phyloP scores from a whole-genome alignment of 2,329 filamentous ascomycete genomes.

The Botrytis pseudocinerea region DNA sequence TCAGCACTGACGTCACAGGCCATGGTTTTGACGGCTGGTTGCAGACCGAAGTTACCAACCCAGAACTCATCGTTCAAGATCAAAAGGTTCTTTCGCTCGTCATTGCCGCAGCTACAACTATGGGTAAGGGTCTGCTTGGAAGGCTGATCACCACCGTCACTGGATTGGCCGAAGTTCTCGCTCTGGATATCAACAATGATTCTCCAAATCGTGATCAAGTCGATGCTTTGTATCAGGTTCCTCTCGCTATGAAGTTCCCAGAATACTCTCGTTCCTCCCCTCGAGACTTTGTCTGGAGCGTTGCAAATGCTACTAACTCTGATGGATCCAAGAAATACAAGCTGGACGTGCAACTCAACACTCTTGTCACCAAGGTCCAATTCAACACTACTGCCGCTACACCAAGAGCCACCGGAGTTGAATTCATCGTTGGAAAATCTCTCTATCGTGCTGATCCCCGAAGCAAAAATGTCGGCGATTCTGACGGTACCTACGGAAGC shows the following conservation, averaged over 20 bases:
- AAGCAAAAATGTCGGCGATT: conserved; percentile 33
- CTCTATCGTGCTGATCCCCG: conserved; percentile 48
- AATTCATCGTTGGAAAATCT: conserved; percentile 45
- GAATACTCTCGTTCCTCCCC: conserved; percentile 30
- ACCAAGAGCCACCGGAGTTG: conserved; percentile 45
- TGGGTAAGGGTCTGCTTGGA: neutral
- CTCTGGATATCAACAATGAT: conserved; percentile 34
- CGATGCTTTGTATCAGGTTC: conserved; percentile 35
- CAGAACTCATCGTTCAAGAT: conserved; percentile 27
- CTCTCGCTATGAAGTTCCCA: conserved; percentile 32
- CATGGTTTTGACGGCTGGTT: conserved; percentile 41
- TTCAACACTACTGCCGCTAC: conserved; percentile 23
- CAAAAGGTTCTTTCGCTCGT: conserved; percentile 25
- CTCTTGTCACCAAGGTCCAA: conserved; percentile 45
- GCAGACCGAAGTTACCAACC: conserved; percentile 26
- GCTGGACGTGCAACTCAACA: conserved; percentile 24
- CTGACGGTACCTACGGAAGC: conserved; percentile 32
- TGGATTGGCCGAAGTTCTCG: conserved; percentile 24
- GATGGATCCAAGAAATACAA: conserved; percentile 27
- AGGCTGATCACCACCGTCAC: neutral
- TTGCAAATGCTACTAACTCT: conserved; percentile 27
- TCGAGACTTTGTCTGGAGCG: conserved; percentile 28
- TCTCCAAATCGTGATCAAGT: conserved; percentile 31
- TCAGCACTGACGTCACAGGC: conserved; percentile 40
- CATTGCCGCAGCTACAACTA: neutral